Conservation (phyloP, 2,329 filamentous ascomycete genomes). For the Fusarium coffeatum region DNA sequence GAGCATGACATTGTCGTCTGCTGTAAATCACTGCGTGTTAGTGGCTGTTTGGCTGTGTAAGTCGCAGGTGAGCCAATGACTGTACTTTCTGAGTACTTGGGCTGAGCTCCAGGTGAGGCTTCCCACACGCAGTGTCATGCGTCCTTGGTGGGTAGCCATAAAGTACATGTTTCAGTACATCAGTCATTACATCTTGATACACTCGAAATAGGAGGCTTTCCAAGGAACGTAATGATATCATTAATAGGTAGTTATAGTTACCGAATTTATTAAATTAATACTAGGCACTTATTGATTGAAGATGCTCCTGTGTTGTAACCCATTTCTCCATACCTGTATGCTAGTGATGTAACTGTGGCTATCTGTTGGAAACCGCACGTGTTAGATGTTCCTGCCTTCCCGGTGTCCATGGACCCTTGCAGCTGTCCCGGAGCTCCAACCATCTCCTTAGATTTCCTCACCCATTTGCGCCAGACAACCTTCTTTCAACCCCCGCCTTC, state of each 20-base stretch:
- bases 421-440: slow-evolving; percentile 38
- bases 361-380: slow-evolving; percentile 18
- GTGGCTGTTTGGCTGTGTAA: slow-evolving; percentile 35
- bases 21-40: slow-evolving; percentile 40
- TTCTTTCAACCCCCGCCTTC: slow-evolving; percentile 34
- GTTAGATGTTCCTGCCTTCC: slow-evolving; percentile 25
- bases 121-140: slow-evolving; percentile 17
- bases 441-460: slow-evolving; percentile 22
- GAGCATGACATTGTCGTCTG: slow-evolving; percentile 41
- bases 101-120: slow-evolving; percentile 24
- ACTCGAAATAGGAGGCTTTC: neutral
- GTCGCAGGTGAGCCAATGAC: slow-evolving; percentile 22
- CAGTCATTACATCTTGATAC: slow-evolving; percentile 8
- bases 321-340: neutral
- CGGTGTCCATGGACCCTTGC: slow-evolving; percentile 35
- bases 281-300: neutral
- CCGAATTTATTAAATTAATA: neutral
- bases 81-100: slow-evolving; percentile 33
- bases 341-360: slow-evolving; percentile 10
- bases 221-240: slow-evolving; percentile 23
- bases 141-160: slow-evolving; percentile 19
- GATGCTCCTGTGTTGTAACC: neutral
- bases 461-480: slow-evolving; percentile 37
- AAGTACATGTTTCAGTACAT: slow-evolving; percentile 23
- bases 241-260: neutral